These are phyloP conservation scores for Boletus hoseneyae DNA, from an alignment of 1,284 basidiomycete genomes.

Conservation along the genomic window DNA sequence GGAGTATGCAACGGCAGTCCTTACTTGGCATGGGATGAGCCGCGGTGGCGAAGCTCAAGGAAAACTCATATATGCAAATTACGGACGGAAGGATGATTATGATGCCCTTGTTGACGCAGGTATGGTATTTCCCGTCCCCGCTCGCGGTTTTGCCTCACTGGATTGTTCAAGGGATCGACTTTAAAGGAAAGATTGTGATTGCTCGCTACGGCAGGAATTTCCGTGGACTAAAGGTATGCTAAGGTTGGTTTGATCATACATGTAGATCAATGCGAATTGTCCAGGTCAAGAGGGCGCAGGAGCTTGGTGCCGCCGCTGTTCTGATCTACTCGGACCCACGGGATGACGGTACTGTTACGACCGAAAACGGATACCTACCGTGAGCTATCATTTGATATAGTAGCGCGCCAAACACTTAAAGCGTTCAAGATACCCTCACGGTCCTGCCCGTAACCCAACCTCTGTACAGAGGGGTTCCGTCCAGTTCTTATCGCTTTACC, in stretches of 20 bases:
- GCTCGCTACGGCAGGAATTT: slow-evolving; percentile 67
- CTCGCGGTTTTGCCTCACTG: neutral
- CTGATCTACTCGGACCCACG: slow-evolving; percentile 72
- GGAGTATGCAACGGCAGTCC: slow-evolving; percentile 40
- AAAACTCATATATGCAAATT: slow-evolving; percentile 63
- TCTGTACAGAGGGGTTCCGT: slow-evolving; percentile 74
- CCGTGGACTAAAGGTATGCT: slow-evolving; percentile 61
- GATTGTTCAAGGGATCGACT: slow-evolving; percentile 47
- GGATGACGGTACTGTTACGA: slow-evolving; percentile 71
- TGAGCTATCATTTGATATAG: slow-evolving; percentile 24
- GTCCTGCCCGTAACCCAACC: slow-evolving; percentile 69
- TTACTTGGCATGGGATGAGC: slow-evolving; percentile 52
- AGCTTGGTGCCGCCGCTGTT: slow-evolving; percentile 60
- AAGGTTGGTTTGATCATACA: neutral
- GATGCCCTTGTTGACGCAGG: slow-evolving; percentile 32
- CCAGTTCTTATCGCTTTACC: slow-evolving; percentile 68
- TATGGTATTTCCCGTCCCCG: slow-evolving; percentile 6
- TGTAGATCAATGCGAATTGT: slow-evolving; percentile 1
- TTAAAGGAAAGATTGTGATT: slow-evolving; percentile 66
- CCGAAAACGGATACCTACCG: slow-evolving; percentile 57
- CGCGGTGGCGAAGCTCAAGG: slow-evolving; percentile 50
- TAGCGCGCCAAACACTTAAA: slow-evolving; percentile 8
- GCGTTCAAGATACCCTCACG: slow-evolving; percentile 51
- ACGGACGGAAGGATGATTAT: slow-evolving; percentile 54
- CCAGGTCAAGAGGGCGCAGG: slow-evolving; percentile 64